These are phyloP conservation scores for Tetracladium marchalianum DNA, from an alignment of 495 filamentous ascomycete genomes.

Conservation along the genomic window DNA sequence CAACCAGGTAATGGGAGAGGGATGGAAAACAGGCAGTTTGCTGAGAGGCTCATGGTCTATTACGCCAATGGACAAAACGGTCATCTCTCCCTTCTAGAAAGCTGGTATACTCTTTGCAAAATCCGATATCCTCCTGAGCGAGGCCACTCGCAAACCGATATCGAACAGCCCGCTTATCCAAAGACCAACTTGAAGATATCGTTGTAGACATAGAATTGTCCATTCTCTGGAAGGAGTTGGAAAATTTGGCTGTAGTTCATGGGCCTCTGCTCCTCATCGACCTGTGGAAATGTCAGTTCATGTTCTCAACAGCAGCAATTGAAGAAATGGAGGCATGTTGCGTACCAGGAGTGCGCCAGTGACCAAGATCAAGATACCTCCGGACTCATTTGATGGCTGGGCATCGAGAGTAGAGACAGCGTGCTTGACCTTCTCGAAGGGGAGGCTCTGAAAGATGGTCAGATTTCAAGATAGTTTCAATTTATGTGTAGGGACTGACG, in stretches of 20 bases:
- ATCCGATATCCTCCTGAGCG: constrained; percentile 10
- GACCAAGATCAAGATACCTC: constrained; percentile 71
- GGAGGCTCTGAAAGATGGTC: constrained; percentile 46
- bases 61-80: no score
- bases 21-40: no score
- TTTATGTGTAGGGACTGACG: constrained; percentile 36
- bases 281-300: constrained; percentile 32
- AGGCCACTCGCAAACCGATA: not conserved
- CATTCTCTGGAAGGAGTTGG: constrained; percentile 65
- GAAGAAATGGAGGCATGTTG: not conserved
- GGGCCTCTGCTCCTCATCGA: constrained; percentile 69
- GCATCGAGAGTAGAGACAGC: constrained; percentile 59
- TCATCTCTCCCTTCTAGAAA: constrained; percentile 8
- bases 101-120: constrained; percentile 16
- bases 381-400: constrained; percentile 52
- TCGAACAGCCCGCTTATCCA: constrained; percentile 20
- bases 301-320: not conserved
- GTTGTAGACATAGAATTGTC: constrained; percentile 78
- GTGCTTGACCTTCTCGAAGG: constrained; percentile 73
- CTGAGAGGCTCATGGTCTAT: no score
- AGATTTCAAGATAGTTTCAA: constrained; percentile 2
- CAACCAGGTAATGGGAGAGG: no score
- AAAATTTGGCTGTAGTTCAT: constrained; percentile 84
- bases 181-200: constrained; percentile 86
- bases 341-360: constrained; percentile 75